Evolutionary conservation across 2,329 filamentous ascomycete species (phyloP), one percentile per base, ranked within the genome.

Genomic region (Pseudohalonectria lignicola): DNA sequence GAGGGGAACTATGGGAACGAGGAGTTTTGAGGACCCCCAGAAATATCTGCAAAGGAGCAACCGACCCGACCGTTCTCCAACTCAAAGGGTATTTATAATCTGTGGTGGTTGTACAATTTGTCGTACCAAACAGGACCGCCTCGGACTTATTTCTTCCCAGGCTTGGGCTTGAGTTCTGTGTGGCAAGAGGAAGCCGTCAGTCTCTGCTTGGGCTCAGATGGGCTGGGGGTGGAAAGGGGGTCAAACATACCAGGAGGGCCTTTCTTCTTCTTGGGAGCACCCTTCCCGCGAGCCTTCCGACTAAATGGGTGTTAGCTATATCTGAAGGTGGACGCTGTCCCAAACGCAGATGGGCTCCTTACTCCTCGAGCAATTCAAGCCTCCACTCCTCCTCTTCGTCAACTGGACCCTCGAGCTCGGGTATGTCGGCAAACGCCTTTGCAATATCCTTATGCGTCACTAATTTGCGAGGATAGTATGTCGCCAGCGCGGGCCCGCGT

Each of bases 241-340:
- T n/a, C 13, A 17, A 9, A 32, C 19, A 20, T 59, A 57, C 57
- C 53, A 45, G 51, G 58, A 54, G 58, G 41, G n/a, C 69, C 78
- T 54, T 69, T 79, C 71, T 92, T 93, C 76, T 94, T 95, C 74
- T 93, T 76, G 7, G 90, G 87, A 32, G 82, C 76, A 39, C 81
- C 81, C 69, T 96, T 95, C 48, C 87, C 88, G 66, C 87, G 79
- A 21, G 73, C 62, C 59, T 86, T 88, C 50, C 82, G 63, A 51
- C 81, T 86, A 41, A 33, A 31, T 31, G 15, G 37, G 43, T 46
- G 35, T 43, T 43, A 43, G 39, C 11, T 31, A 36, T 19, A n/a
- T 7, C 13, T 19, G n/a, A n/a, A n/a, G n/a, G n/a, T n/a, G n/a
- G n/a, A n/a, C n/a, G n/a, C n/a, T n/a, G n/a, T n/a, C n/a, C n/a